These are phyloP conservation scores for Epichloe glyceriae DNA, from an alignment of 2,329 filamentous ascomycete genomes.

Conservation along the genomic window DNA sequence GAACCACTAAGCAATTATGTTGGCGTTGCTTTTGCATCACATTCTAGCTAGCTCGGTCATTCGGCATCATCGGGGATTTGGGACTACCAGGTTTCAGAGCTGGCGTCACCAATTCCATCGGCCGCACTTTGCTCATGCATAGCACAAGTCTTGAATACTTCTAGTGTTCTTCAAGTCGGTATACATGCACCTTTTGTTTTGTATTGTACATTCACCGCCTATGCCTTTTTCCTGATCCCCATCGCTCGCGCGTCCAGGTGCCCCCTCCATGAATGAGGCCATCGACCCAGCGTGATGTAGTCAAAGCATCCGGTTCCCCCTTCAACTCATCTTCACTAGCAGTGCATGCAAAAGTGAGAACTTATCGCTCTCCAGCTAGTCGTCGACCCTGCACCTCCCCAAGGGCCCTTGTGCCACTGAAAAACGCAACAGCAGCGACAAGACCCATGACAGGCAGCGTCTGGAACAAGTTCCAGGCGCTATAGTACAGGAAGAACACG, in stretches of 20 bases:
- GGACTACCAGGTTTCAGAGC: too few relatives aligned
- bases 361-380: constrained; percentile 55
- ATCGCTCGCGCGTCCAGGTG: too few relatives aligned
- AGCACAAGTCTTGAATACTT: not conserved
- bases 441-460: constrained; percentile 59
- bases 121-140: not conserved
- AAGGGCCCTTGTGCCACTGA: constrained; percentile 81
- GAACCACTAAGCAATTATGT: too few relatives aligned
- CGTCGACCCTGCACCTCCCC: constrained; percentile 86
- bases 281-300: not conserved
- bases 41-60: too few relatives aligned
- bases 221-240: too few relatives aligned
- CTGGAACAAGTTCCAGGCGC: constrained; percentile 83
- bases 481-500: constrained; percentile 92
- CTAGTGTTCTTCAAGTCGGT: not conserved
- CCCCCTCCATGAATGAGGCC: not conserved
- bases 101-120: too few relatives aligned
- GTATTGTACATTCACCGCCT: not conserved
- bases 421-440: constrained; percentile 58
- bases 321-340: not conserved
- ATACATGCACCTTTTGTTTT: not conserved
- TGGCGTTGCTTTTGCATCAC: too few relatives aligned
- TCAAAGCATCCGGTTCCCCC: not conserved
- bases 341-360: not conserved
- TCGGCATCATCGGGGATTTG: not conserved